Percentiles rank a stretch among this genome's conserved stretches.
These are phyloP conservation scores for Zarea fungicola DNA, from an alignment of 2,329 filamentous ascomycete genomes.

Conservation along the genomic window DNA sequence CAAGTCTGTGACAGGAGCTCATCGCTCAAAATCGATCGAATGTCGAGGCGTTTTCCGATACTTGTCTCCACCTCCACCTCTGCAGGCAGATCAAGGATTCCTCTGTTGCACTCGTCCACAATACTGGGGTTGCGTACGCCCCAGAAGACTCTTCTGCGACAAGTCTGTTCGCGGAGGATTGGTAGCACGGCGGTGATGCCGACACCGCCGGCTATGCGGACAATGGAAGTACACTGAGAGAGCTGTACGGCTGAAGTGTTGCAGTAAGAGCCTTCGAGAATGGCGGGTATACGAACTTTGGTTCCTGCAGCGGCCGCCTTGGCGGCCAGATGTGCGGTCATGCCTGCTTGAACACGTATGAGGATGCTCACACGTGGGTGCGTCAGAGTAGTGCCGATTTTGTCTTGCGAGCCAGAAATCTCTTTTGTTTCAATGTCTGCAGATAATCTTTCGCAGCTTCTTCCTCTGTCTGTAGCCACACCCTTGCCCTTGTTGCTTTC, in stretches of 20 bases:
- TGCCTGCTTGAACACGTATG: constrained; percentile 20
- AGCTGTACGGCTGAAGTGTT: constrained; percentile 19
- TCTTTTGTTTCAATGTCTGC: background rate
- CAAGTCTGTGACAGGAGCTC: constrained; percentile 17
- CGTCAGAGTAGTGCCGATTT: background rate
- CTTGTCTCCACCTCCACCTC: constrained; percentile 19
- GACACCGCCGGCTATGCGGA: constrained; percentile 29
- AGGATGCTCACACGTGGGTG: constrained; percentile 18
- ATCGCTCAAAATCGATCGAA: constrained; percentile 19
- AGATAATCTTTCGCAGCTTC: too few species aligned
- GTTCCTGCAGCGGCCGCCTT: constrained; percentile 3
- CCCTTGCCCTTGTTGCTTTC: background rate
- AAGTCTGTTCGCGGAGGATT: constrained; percentile 14
- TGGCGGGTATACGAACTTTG: constrained; percentile 17
- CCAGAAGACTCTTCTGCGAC: constrained; percentile 23
- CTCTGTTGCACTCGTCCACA: constrained; percentile 14
- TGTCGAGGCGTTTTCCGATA: constrained; percentile 20
- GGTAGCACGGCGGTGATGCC: constrained; percentile 28
- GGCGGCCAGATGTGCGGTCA: constrained; percentile 19
- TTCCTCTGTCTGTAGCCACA: background rate
- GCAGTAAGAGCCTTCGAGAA: constrained; percentile 26
- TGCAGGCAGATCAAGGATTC: constrained; percentile 15
- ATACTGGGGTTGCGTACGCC: constrained; percentile 19
- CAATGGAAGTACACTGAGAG: constrained; percentile 20
- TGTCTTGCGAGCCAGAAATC: background rate